Evolutionary conservation across 1,284 basidiomycete species (phyloP), one percentile per base, ranked within the genome.

Genomic region (Microbotryum saponariae): DNA sequence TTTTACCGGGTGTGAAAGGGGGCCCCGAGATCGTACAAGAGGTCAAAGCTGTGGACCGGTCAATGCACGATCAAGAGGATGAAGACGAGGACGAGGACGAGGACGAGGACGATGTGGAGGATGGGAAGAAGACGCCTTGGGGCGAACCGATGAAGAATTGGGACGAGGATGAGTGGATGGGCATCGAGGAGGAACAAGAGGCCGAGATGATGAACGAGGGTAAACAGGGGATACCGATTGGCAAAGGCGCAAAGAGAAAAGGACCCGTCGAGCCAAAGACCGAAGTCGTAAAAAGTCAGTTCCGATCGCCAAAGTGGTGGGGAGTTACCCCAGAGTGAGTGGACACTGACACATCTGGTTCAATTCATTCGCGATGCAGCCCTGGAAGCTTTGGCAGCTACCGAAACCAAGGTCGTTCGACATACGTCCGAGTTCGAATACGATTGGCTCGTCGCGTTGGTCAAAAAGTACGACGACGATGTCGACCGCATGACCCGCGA

Each of bases 401-500:
- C 79, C 59, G 78, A 78, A 21, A 79, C 72, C 42, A 76, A 63
- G 75, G 83, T 73, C 70, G 77, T 70, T 18, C 83, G 91, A 63
- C 83, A 85, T 75, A 76, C 85, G 29, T 91, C 89, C 18, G 72
- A 74, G 12, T 85, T 85, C 4, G 91, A 97, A 76, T 73, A 78
- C 50, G 77, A 77, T 47, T 90, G 86, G 78, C 80, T 98, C 46
- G 75, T 76, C 54, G 77, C 81, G 46, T 80, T 97, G 42, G 82
- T 91, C 12, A 74, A 76, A 47, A 86, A 83, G 74, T 80, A 97
- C 76, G 87, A 85, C 0, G 77, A 80, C 46, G 87, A 97, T 76
- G 77, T 85, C 21, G 81, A 83, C 29, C 79, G 77, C 47, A 96
- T 96, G 91, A 83, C 85, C 12, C 80, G 80, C 66, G 93, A 97